A percentile compares a stretch with the other conserved stretches of the same genome.
phyloP scores from a whole-genome alignment of 2,329 filamentous ascomycete genomes.

The Pyrenophora seminiperda region DNA sequence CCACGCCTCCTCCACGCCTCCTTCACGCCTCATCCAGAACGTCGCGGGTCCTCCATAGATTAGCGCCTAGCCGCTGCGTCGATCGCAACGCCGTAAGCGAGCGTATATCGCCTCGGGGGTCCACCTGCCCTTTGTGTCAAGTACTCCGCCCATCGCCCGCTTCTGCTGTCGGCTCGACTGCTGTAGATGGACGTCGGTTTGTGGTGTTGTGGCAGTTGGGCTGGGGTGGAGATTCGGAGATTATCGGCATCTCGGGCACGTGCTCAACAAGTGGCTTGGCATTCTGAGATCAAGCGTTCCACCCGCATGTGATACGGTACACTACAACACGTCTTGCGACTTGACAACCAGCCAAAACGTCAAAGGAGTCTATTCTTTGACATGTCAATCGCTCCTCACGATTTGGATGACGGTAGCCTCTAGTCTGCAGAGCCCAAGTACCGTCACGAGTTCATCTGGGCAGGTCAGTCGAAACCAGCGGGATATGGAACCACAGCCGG shows the following conservation, averaged over 20 bases:
- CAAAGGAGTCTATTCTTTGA: no score
- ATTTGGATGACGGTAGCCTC: background rate
- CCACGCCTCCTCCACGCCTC: conserved; percentile 12
- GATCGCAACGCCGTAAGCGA: conserved; percentile 9
- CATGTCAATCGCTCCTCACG: no score
- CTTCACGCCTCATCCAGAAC: conserved; percentile 13
- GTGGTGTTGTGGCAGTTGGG: conserved; percentile 1
- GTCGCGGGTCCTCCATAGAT: conserved; percentile 9
- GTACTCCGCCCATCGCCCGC: conserved; percentile 10
- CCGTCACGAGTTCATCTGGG: background rate
- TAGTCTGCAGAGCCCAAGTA: background rate
- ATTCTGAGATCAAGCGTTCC: background rate
- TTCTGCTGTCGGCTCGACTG: background rate
- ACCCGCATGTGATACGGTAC: background rate
- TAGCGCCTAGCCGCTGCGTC: conserved; percentile 10
- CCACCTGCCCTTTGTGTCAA: conserved; percentile 20
- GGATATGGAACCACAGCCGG: background rate
- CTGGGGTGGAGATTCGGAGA: background rate
- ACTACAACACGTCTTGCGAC: background rate
- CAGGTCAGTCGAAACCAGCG: background rate
- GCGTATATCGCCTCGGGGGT: background rate
- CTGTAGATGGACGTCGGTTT: background rate
- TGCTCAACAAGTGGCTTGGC: background rate
- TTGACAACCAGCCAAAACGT: no score
- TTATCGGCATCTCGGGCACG: conserved; percentile 1